Conservation (phyloP, 2,329 filamentous ascomycete species). For the Botrytis fabae region DNA sequence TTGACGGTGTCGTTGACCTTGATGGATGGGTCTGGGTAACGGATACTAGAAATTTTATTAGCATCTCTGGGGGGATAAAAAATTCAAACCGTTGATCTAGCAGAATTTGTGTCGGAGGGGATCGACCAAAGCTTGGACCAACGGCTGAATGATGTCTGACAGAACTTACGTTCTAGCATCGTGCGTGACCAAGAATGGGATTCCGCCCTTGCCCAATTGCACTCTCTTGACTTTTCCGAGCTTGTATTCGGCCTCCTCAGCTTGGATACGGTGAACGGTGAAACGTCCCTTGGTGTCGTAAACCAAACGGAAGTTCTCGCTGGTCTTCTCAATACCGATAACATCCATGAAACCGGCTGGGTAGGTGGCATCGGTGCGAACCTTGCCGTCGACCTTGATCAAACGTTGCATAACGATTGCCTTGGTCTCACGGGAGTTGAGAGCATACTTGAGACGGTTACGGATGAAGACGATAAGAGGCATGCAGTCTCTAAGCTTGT, state of each 20-base stretch:
- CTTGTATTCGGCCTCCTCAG: constrained; percentile 99
- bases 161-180: constrained; percentile 99
- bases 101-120: constrained; percentile 37
- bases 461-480: constrained; percentile 98
- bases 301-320: constrained; percentile 99
- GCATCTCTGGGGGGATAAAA: constrained; percentile 36
- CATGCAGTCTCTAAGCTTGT: constrained; percentile 99
- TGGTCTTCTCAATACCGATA: constrained; percentile 98
- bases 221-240: constrained; percentile 99
- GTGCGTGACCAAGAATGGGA: constrained; percentile 99
- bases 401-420: constrained; percentile 99
- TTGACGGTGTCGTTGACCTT: constrained; percentile 99
- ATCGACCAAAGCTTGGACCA: constrained; percentile 97
- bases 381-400: constrained; percentile 99
- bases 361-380: constrained; percentile 98
- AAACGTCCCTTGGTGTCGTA: constrained; percentile 99
- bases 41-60: constrained; percentile 68
- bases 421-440: constrained; percentile 97
- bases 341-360: constrained; percentile 99
- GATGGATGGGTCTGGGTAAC: constrained; percentile 96
- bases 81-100: constrained; percentile 42
- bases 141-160: constrained; percentile 99
- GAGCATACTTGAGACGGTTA: constrained; percentile 96
- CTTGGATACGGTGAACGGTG: constrained; percentile 99
- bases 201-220: constrained; percentile 97